phyloP scores from a whole-genome alignment of 208 protist genomes.

The Histomonas meleagridis region DNA sequence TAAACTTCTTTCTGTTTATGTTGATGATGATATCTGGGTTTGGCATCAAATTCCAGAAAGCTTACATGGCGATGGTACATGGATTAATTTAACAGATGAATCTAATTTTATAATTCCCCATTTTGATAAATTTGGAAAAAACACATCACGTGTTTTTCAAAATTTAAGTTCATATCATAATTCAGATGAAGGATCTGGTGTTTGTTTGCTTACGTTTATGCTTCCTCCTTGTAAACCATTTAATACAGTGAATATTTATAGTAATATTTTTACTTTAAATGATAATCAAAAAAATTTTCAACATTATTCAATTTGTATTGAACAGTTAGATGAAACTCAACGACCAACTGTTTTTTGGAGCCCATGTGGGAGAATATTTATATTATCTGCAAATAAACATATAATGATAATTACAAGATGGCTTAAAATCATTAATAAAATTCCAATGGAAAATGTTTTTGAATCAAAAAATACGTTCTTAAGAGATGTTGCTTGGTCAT shows the following conservation, averaged over 20 bases:
- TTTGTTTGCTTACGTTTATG: background rate
- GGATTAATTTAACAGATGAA: background rate
- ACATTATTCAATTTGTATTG: too few relatives aligned
- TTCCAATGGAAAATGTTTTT: background rate
- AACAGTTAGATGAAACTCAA: background rate
- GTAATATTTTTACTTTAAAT: too few relatives aligned
- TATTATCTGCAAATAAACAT: background rate
- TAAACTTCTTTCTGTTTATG: background rate
- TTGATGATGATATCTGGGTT: constrained; percentile 32
- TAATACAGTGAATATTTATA: too few relatives aligned
- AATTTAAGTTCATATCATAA: background rate
- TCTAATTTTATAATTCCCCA: background rate
- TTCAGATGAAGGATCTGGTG: background rate
- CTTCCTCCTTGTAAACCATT: constrained; percentile 16
- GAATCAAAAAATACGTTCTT: background rate
- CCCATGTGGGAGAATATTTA: background rate
- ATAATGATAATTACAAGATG: background rate
- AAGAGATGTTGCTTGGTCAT: background rate
- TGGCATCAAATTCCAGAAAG: constrained; percentile 1
- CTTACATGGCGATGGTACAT: background rate
- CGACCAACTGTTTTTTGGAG: background rate
- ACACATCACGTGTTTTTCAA: background rate
- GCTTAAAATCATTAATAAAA: background rate
- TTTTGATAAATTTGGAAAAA: background rate
- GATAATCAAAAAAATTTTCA: too few relatives aligned